These are phyloP conservation scores for Pleurotus salmoneostramineus DNA, from an alignment of 768 basidiomycete species.

Conservation along the genomic window DNA sequence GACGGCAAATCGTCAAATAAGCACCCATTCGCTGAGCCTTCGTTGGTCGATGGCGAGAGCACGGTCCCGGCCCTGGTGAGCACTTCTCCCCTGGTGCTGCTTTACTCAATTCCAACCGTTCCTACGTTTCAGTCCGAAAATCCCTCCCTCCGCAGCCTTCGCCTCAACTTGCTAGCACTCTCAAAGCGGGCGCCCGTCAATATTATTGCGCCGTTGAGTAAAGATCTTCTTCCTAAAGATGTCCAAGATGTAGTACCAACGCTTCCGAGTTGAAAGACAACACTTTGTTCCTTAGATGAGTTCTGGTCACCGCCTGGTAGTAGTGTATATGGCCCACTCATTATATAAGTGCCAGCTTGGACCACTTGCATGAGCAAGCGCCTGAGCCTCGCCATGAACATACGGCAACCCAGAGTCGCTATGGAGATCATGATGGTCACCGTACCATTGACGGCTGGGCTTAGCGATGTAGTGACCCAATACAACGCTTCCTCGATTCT, in stretches of 20 bases:
- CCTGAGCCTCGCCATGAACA: background rate
- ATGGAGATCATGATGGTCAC: slow-evolving; percentile 6
- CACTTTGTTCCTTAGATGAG: background rate
- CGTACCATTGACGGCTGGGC: background rate
- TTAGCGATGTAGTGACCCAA: background rate
- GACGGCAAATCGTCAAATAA: background rate
- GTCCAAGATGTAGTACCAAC: slow-evolving; percentile 64
- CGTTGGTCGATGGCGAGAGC: slow-evolving; percentile 1
- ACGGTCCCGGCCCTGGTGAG: slow-evolving; percentile 2
- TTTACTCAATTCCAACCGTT: background rate
- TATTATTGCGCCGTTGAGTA: slow-evolving; percentile 59
- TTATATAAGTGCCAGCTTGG: too few species aligned
- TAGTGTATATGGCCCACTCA: background rate
- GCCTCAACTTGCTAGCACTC: slow-evolving; percentile 72
- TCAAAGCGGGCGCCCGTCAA: slow-evolving; percentile 77
- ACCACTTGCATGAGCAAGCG: too few species aligned
- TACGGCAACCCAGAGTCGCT: background rate
- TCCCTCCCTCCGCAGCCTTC: slow-evolving; percentile 48
- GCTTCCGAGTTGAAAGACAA: slow-evolving; percentile 12
- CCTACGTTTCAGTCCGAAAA: slow-evolving; percentile 33
- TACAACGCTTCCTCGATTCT: too few species aligned
- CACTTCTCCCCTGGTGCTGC: too few species aligned
- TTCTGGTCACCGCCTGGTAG: background rate
- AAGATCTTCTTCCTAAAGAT: slow-evolving; percentile 62
- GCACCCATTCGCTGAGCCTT: too few species aligned